Base-by-base conservation (phyloP, 1,139 yeast genomes). In the Diutina rugosa region DNA sequence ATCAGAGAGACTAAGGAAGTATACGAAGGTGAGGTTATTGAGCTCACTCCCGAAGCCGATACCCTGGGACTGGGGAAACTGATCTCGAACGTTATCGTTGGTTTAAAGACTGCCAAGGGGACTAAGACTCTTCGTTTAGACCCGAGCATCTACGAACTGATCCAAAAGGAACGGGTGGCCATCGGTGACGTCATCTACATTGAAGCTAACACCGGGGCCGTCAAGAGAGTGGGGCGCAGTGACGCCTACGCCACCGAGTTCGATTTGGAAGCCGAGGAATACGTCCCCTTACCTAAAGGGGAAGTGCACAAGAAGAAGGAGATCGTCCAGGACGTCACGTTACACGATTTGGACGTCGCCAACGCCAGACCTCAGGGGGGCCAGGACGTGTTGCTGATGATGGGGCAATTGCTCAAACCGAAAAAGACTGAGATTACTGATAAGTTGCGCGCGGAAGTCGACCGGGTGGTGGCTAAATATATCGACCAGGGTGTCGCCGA, bases 321-420 rank as follows among this genome's bases (percentile, higher is more conserved):
- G 71, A 90, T 93, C 64, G 96, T 95, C 21, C 99, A 93, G 72
- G 99, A 93, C 67, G 97, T 93, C 54, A 90, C 99, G 1, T 79
- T 93, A 63, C 97, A 95, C 68, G 99, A 93, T 68, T 77, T 93
- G 67, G 99, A 93, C 72, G 86, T 90, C 55, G 99, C 99, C 56
- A 93, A 93, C 67, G 91, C 99, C 1, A 82, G 91, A 65, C 99
- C 99, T 14, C 98, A 93, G 72, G 99, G 99, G 62, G 99, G 99
- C 41, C 99, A 95, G 72, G 99, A 93, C 68, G 96, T 95, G 56
- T 80, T 93, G 67, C 90, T 97, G 8, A 90, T 95, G 96, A 93
- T 93, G 99, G 98, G 98, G 52, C 99, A 93, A 73, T 77, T 93
- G 61, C 79, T 93, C 76, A 93, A 91, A 73, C 98, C 98, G 57